These are phyloP conservation scores for Neofusicoccum kwambonambiense DNA, from an alignment of 2,329 filamentous ascomycete genomes.

Conservation along the genomic window DNA sequence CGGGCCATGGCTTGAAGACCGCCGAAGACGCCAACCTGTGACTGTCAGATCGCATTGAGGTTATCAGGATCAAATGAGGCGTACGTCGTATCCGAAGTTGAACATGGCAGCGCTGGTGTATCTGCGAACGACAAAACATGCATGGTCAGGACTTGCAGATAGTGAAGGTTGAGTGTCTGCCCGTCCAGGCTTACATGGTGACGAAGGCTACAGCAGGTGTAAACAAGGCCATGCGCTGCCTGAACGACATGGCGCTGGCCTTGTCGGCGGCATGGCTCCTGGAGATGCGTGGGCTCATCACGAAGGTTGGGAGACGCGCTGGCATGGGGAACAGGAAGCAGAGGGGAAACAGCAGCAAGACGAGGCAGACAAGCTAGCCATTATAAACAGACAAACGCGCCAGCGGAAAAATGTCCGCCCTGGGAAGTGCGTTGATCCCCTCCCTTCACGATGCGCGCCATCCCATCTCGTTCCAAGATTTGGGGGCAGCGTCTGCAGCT, in stretches of 20 bases:
- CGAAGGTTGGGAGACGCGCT: neutral
- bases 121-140: neutral
- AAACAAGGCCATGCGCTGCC: conserved; percentile 4
- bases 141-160: neutral
- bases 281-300: neutral
- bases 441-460: neutral
- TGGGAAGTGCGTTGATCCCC: neutral
- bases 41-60: neutral
- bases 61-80: neutral
- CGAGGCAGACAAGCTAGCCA: neutral
- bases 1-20: conserved; percentile 10
- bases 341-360: neutral
- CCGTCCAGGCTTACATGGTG: conserved; percentile 1
- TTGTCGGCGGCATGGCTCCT: neutral
- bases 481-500: neutral
- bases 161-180: neutral
- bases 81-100: conserved; percentile 14
- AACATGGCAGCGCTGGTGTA: conserved; percentile 17
- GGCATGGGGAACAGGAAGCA: neutral
- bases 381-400: neutral
- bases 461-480: neutral
- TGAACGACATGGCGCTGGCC: conserved; percentile 1
- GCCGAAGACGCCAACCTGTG: conserved; percentile 8
- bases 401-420: conserved; percentile 1
- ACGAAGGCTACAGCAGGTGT: conserved; percentile 13